Conservation (phyloP, 495 filamentous ascomycete species). For the Tuber microsphaerosporum region DNA sequence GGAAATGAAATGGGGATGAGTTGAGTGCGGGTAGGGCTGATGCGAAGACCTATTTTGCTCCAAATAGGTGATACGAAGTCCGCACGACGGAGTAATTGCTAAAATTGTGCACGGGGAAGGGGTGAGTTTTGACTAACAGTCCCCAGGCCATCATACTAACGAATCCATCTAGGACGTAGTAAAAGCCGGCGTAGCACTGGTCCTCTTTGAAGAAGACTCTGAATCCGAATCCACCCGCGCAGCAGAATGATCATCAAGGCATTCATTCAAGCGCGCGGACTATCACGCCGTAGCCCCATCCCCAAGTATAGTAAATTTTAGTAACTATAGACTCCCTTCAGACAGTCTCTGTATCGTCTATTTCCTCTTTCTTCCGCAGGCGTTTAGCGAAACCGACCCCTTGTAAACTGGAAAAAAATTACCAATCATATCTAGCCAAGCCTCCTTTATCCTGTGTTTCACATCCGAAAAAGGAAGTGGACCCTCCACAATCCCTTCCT, state of each 20-base stretch:
- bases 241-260: neutral
- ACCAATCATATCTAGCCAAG: neutral
- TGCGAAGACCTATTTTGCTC: neutral
- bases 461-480: neutral
- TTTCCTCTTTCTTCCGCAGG: neutral
- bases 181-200: slow-evolving; percentile 52
- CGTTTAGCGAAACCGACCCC: slow-evolving; percentile 24
- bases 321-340: neutral
- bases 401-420: neutral
- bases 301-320: neutral
- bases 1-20: neutral
- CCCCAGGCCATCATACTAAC: slow-evolving; percentile 5
- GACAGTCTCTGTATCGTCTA: neutral
- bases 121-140: slow-evolving; percentile 51
- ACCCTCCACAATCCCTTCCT: slow-evolving; percentile 3
- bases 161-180: slow-evolving; percentile 49
- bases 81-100: slow-evolving; percentile 69
- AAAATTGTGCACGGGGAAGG: slow-evolving; percentile 79
- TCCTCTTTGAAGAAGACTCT: slow-evolving; percentile 50
- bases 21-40: slow-evolving; percentile 9
- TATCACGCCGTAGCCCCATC: neutral
- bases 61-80: slow-evolving; percentile 68
- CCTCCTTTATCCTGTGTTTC: neutral
- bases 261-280: neutral
- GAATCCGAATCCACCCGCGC: neutral